Base-by-base conservation (phyloP, 2,329 filamentous ascomycete species). In the Pyricularia sp. region DNA sequence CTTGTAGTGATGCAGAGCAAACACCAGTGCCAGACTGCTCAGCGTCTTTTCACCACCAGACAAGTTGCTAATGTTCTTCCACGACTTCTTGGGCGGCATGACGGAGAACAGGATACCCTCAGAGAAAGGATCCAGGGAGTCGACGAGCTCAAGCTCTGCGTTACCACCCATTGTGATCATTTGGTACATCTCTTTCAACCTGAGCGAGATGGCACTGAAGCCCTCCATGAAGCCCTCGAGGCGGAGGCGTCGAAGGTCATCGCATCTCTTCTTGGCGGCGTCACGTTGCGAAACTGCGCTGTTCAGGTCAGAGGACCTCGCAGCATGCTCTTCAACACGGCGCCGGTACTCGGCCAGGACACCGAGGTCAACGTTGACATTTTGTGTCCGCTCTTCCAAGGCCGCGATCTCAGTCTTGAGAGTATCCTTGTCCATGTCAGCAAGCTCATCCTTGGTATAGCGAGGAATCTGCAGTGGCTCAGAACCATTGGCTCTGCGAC, bases 91-190 rank as follows among this genome's bases (percentile, higher is more conserved):
- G 14, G 95, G 95, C 67, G 95, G 96, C 95, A 99, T 99, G 73
- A 99, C 96, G 69, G 90, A 94, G 83, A 99, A 99, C 65, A 97
- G 79, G 71, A 99, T 98, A 30, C 95, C 95, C 79, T 99, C 95
- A 7, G 92, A 93, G 83, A 99, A 99, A 0, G 95, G 95, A 78
- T 99, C 96, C 2, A 99, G 83, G 23, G 91, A 94, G 81, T 99
- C 95, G 59, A 99, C 95, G 28, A 99, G 88, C 79, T 99, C 96
- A 14, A 99, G 87, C 81, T 99, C 95, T 0, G 95, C 95, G 75
- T 99, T 99, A 69, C 95, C 95, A 71, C 95, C 95, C 93, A 99
- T 98, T 26, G 95, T 99, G 78, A 99, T 99, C 94, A 99, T 97
- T 78, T 99, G 95, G 81, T 99, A 99, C 95, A 99, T 99, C 77